Conservation (phyloP, 202 grass and related monocot species). For the Brachypodium distachyon region DNA sequence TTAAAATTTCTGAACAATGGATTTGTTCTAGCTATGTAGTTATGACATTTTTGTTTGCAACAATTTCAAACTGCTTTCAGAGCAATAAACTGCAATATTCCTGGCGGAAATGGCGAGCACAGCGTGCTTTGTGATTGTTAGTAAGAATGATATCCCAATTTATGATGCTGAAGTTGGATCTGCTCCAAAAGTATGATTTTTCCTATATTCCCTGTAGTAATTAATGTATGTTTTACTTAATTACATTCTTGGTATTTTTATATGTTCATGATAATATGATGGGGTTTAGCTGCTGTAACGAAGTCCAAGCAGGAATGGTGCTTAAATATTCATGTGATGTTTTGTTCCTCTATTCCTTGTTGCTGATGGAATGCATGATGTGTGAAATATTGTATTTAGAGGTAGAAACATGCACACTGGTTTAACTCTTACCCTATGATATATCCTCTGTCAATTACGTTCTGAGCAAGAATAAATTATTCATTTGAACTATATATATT, state of each 20-base stretch:
- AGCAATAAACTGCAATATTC: background rate
- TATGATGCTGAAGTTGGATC: constrained; percentile 83
- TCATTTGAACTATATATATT: background rate
- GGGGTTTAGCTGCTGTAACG: background rate
- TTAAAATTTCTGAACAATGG: background rate
- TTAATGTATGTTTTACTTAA: background rate
- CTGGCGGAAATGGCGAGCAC: constrained; percentile 44
- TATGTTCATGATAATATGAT: background rate
- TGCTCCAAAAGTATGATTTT: constrained; percentile 38
- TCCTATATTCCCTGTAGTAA: background rate
- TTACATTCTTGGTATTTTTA: background rate
- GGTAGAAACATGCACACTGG: background rate
- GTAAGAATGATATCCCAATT: constrained; percentile 76
- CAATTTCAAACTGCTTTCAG: background rate
- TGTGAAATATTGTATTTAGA: background rate
- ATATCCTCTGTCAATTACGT: background rate
- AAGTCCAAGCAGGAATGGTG: background rate
- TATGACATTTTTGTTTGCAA: background rate
- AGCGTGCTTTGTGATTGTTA: constrained; percentile 64
- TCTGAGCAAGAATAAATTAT: background rate
- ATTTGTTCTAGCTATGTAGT: background rate
- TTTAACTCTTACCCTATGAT: background rate
- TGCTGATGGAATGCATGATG: background rate
- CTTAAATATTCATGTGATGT: background rate
- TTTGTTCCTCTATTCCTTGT: background rate